Evolutionary conservation across 140 eudicot genomes (phyloP).

Genomic region (Stevia rebaudiana): DNA sequence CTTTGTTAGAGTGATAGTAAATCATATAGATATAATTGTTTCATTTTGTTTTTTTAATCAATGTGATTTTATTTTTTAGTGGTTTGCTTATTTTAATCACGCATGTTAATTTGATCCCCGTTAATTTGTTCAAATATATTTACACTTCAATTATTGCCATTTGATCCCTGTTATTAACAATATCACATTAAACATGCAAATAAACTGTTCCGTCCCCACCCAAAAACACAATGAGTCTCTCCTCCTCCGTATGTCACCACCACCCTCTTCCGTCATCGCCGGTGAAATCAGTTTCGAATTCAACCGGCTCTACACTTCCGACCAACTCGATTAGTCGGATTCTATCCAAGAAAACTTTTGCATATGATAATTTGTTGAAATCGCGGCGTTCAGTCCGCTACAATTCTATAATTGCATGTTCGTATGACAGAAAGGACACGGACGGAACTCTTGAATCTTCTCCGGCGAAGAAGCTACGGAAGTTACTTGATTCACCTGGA

Average conservation of each 20-base stretch:
- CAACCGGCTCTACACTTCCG: not conserved
- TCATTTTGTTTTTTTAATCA: no score
- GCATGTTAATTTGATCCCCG: no score
- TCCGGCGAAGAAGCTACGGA: constrained; percentile 53
- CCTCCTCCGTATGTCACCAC: constrained; percentile 11
- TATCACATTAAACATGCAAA: no score
- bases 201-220: no score
- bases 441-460: constrained; percentile 14
- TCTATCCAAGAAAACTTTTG: not conserved
- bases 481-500: constrained; percentile 64
- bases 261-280: constrained; percentile 20
- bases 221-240: constrained; percentile 11
- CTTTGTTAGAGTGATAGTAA: no score
- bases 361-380: constrained; percentile 1
- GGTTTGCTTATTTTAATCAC: no score
- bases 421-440: constrained; percentile 21
- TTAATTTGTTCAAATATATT: no score
- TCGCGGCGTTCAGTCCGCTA: constrained; percentile 12
- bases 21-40: no score
- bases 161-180: no score
- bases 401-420: constrained; percentile 10
- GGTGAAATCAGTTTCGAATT: constrained; percentile 18
- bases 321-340: constrained; percentile 1
- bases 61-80: no score
- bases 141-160: no score